Evolutionary conservation across 345 rosid species (phyloP), one percentile per base, ranked within the genome.

Genomic region (Euphorbia tirucalli): DNA sequence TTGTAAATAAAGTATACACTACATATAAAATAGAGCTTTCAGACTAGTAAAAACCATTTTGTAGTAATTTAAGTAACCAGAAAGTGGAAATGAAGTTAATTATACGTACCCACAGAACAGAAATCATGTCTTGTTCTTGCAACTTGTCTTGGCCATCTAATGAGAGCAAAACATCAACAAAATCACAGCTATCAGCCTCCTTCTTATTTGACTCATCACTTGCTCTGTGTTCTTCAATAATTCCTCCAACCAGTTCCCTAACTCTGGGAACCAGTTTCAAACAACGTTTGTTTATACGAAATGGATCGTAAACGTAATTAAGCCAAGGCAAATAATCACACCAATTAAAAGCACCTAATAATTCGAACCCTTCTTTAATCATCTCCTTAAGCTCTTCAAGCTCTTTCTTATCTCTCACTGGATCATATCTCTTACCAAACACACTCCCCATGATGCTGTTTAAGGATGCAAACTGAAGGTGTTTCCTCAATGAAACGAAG

Each of bases 361-460:
- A 87, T 69, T 93, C 94, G 37, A 91, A 93, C 4, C 98, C 97
- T 88, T 93, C 93, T 11, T 73, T 74, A 19, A 93, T 91, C 88
- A 93, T 87, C 9, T 74, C 84, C 49, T 54, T 74, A 0, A 91
- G 84, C 68, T 85, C 88, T 31, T 82, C 72, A 14, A 88, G 82
- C 74, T 83, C 90, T 11, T 62, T 52, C 18, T 48, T n/a, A 24
- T 86, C 81, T 39, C 21, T 1, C 3, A 10, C 56, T 2, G 72
- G 75, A 24, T 84, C 86, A 75, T 88, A 91, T 54, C 86, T 66
- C 73, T 64, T 88, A 18, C 98, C 98, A 46, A 93, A 93, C 63
- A 93, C 98, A n/a, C 88, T 86, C 1, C 94, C 90, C 94, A 91
- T 89, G 24, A 93, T 85, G 71, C 88, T 93, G 74, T 87, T 93